Evolutionary conservation across 495 filamentous ascomycete species (phyloP), one percentile per base, ranked within the genome.

Genomic region (Penicillium pancosmium): DNA sequence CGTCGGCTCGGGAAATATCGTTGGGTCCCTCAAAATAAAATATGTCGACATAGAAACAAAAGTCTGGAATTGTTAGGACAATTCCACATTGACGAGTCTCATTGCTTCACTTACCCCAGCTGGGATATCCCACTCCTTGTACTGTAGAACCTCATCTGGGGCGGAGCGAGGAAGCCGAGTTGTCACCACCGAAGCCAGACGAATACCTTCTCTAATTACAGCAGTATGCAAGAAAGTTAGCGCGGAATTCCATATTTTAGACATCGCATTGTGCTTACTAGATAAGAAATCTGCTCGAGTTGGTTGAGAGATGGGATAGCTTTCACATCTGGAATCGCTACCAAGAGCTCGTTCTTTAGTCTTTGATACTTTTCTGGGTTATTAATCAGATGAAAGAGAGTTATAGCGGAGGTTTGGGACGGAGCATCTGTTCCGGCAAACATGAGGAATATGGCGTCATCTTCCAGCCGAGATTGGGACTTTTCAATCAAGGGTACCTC

Each of bases 131-230:
- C 63, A 68, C 15, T 61, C 52, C 15, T 68, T 56, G 41, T 44
- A 68, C 6, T 56, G 56, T 16, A 70, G 54, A 25, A 40, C 50
- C 31, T 66, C 58, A 56, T 67, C 41, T 15, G 78, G 78, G 5
- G 73, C 71, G 2, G 72, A 63, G 1, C 79, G 72, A 16, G 80
- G 71, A 23, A 77, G 72, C 3, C 79, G 73, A 6, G 67, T 64
- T 7, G 68, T 69, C 5, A 76, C 66, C 0, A 67, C 50, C 0
- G 60, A 53, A n/a, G 82, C 85, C 47, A 80, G 79, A 13, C 85
- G 74, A 31, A 88, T 67, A 0, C 80, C 80, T 62, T 87, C 85
- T 59, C 75, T 74, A 5, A 88, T 73, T 2, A 83, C 74, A 6
- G 84, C 84, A 48, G 80, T 82, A 43, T 72, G 47, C 2, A 12